These are phyloP conservation scores for Pseudozyma thailandica DNA, from an alignment of 1,284 basidiomycete genomes.

Conservation along the genomic window DNA sequence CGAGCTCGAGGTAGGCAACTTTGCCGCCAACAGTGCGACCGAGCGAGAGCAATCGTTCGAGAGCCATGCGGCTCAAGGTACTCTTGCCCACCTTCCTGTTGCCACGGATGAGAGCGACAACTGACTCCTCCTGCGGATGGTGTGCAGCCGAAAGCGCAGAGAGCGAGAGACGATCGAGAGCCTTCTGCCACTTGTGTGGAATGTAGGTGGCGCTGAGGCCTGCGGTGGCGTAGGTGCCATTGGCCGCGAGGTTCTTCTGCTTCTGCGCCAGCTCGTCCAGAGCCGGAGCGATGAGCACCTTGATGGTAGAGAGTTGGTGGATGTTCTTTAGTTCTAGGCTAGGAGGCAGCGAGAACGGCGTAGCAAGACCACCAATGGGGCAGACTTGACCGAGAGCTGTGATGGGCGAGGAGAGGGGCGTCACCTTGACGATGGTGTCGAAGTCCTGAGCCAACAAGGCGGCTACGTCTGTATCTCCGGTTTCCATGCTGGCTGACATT, in stretches of 20 bases:
- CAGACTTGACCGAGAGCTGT: constrained; percentile 32
- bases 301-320: constrained; percentile 29
- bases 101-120: constrained; percentile 77
- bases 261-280: constrained; percentile 8
- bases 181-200: constrained; percentile 35
- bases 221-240: constrained; percentile 14
- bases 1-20: constrained; percentile 90
- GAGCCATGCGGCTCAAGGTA: constrained; percentile 79
- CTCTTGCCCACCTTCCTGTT: constrained; percentile 90
- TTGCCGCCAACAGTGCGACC: constrained; percentile 70
- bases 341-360: constrained; percentile 26
- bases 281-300: constrained; percentile 28
- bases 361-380: constrained; percentile 30
- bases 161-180: constrained; percentile 14
- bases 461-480: neutral
- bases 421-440: constrained; percentile 33
- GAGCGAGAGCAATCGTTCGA: constrained; percentile 77
- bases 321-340: constrained; percentile 27
- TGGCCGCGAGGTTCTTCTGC: constrained; percentile 7
- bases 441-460: constrained; percentile 8
- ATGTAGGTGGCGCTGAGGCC: constrained; percentile 43
- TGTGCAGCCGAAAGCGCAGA: constrained; percentile 23
- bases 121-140: constrained; percentile 35
- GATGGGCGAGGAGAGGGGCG: constrained; percentile 27
- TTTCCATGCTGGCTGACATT: no score